Evolutionary conservation across 164 flowering plant species (phyloP), one percentile per base, ranked within the genome.

Genomic region (Macadamia integrifolia): DNA sequence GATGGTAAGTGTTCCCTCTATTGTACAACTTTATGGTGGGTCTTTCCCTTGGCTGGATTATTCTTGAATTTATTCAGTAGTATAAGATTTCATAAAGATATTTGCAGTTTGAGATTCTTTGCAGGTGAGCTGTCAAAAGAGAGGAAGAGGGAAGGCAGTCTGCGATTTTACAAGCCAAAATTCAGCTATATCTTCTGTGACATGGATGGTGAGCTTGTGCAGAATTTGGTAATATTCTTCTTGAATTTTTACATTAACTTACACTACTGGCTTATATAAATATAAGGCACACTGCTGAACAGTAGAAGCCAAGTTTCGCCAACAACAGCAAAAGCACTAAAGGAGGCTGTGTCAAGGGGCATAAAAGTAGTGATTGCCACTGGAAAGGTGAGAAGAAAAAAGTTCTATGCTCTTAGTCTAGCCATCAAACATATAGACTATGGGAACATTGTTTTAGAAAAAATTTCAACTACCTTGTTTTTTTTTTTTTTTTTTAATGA

Each of bases 311-410:
- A 70, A 73, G 78, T 94, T 71, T 62, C 87, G 55, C 58, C 72
- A 53, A 58, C 86, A 66, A 92, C 74, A 62, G 96, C 88, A 56
- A 79, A 79, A 64, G 98, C 99, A 69, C 64, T 94, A 62, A 89
- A 71, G 72, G 99, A 94, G 80, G 96, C 91, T 28, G 44, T 77
- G 48, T 84, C 96, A 64, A 88, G 90, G 79, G 99, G 96, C 58
- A 77, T 87, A 43, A 88, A 87, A 81, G 87, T 94, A 66, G 90
- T 94, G 66, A 85, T 92, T 74, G 99, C 98, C 60, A 92, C 98
- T n/a, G 98, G 97, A 80, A 94, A 94, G 81, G 99, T 89, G 73
- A 78, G 85, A 68, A 66, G 35, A 18, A 66, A 15, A 3, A 30
- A 17, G 35, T 32, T 23, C 35, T 15, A 2, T 7, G 12, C 6